These are phyloP conservation scores for Allium sativum DNA, from an alignment of 106 monocot genomes.

Conservation along the genomic window DNA sequence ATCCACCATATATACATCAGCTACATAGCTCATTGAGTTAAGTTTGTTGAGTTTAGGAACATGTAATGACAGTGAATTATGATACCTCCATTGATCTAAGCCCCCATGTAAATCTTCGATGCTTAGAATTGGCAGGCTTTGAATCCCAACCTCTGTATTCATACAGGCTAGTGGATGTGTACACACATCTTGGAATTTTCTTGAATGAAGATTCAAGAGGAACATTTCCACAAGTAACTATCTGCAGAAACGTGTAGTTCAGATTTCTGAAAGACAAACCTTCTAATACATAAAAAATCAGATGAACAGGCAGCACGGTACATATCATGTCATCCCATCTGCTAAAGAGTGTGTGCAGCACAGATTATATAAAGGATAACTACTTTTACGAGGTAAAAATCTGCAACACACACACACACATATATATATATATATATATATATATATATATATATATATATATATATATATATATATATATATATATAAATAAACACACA, in stretches of 20 bases:
- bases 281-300: neutral
- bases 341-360: neutral
- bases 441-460: too few relatives aligned
- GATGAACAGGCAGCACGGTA: neutral
- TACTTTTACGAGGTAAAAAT: too few relatives aligned
- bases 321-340: conserved; percentile 1
- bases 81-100: conserved; percentile 51
- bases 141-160: conserved; percentile 76
- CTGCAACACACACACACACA: too few relatives aligned
- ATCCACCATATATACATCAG: neutral
- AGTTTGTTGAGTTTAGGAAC: too few relatives aligned
- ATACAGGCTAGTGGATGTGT: conserved; percentile 75
- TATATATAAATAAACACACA: too few relatives aligned
- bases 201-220: conserved; percentile 68
- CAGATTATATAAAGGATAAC: too few relatives aligned
- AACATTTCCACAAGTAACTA: conserved; percentile 67
- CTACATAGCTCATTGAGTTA: neutral
- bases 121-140: conserved; percentile 51
- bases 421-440: too few relatives aligned
- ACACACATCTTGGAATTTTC: conserved; percentile 76
- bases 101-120: conserved; percentile 60
- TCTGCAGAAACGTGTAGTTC: conserved; percentile 17
- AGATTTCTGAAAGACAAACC: neutral
- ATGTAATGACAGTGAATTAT: neutral
- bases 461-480: too few relatives aligned